Percentiles rank a stretch among this genome's conserved stretches.
Conservation (phyloP, 441 rosid genomes). For the Raphanus hybrid region DNA sequence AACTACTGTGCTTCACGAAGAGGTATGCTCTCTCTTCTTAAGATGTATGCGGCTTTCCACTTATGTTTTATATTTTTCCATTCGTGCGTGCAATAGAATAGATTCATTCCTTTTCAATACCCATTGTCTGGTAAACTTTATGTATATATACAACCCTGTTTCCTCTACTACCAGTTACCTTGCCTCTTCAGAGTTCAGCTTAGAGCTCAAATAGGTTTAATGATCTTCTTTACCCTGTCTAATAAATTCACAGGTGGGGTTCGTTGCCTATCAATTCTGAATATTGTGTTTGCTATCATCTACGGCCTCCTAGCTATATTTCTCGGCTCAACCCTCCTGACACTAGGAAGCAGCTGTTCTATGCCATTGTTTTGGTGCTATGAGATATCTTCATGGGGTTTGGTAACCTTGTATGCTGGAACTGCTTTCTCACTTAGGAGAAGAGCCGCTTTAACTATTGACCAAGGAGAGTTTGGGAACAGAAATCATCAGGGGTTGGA, state of each 20-base stretch:
- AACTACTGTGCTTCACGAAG: constrained; percentile 87
- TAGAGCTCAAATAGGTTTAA: constrained; percentile 18
- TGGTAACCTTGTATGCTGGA: constrained; percentile 70
- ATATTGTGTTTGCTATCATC: constrained; percentile 64
- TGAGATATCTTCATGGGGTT: constrained; percentile 84
- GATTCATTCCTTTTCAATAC: constrained; percentile 13
- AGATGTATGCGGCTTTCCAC: constrained; percentile 8
- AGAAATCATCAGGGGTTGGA: constrained; percentile 74
- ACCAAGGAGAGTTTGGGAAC: constrained; percentile 64
- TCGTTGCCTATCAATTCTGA: constrained; percentile 80
- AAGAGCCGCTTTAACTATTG: constrained; percentile 68
- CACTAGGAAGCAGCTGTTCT: constrained; percentile 85
- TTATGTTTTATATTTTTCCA: not conserved
- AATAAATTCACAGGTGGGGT: constrained; percentile 68
- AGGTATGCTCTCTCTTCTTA: constrained; percentile 49
- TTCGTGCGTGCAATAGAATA: not conserved
- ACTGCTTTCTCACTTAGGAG: constrained; percentile 74
- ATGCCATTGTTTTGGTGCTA: constrained; percentile 92
- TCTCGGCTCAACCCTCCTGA: constrained; percentile 88
- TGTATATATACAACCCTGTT: not conserved
- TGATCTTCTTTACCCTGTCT: constrained; percentile 28
- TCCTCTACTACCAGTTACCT: not conserved
- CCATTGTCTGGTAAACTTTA: not conserved
- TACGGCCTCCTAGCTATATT: constrained; percentile 82
- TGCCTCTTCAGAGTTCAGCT: not conserved